phyloP scores from a whole-genome alignment of 345 rosid species.

The Litchi chinensis region DNA sequence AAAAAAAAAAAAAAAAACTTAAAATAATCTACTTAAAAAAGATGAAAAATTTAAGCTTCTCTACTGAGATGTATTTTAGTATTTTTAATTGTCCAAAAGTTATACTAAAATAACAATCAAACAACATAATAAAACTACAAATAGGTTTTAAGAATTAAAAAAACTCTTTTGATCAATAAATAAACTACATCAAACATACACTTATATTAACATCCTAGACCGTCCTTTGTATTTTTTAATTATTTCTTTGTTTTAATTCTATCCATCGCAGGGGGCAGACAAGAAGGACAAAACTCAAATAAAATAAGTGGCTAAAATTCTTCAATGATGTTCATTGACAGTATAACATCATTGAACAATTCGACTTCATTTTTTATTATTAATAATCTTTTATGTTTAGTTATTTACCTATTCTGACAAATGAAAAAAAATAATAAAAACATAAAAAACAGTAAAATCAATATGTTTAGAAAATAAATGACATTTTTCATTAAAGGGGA shows the following conservation, averaged over 20 bases:
- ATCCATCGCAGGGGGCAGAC: no score
- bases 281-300: background rate
- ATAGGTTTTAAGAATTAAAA: no score
- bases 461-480: slow-evolving; percentile 6
- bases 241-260: background rate
- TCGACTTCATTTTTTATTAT: background rate
- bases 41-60: no score
- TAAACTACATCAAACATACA: no score
- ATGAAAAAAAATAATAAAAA: background rate
- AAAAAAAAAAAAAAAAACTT: no score
- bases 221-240: background rate
- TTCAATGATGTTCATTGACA: background rate
- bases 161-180: no score
- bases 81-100: no score
- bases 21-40: no score
- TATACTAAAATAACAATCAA: no score
- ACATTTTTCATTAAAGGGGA: background rate
- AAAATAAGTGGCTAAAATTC: background rate
- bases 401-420: background rate
- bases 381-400: background rate
- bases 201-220: background rate
- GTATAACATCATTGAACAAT: background rate
- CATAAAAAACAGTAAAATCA: background rate
- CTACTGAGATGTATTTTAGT: no score
- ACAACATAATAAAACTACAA: no score